A percentile compares a stretch with the other conserved stretches of the same genome.
phyloP scores from a whole-genome alignment of 2,329 filamentous ascomycete genomes.

The Macrophomina tecta region DNA sequence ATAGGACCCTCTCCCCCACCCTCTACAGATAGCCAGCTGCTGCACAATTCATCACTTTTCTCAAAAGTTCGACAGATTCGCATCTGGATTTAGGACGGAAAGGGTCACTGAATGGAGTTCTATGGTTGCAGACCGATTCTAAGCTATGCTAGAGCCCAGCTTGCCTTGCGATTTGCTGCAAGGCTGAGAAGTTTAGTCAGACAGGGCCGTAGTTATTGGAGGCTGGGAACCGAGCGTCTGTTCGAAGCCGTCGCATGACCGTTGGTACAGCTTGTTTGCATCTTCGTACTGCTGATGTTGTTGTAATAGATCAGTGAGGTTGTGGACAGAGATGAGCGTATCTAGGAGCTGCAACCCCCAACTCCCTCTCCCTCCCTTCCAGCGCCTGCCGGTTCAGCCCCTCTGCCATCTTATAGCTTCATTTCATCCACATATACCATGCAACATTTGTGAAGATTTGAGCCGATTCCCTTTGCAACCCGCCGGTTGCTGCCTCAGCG shows the following conservation, averaged over 20 bases:
- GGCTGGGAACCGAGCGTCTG: conserved; percentile 13
- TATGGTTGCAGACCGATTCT: not conserved
- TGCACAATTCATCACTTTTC: too few relatives aligned
- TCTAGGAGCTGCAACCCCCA: not conserved
- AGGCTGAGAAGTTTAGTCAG: conserved; percentile 8
- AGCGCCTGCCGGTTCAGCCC: too few relatives aligned
- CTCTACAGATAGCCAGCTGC: too few relatives aligned
- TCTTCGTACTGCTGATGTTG: not conserved
- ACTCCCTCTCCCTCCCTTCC: too few relatives aligned
- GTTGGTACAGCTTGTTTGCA: conserved; percentile 5
- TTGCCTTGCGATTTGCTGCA: conserved; percentile 13
- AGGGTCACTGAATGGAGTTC: not conserved
- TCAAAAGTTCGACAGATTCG: too few relatives aligned
- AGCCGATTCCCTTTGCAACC: not conserved
- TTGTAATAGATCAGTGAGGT: not conserved
- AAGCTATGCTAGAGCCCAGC: not conserved
- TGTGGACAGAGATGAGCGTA: too few relatives aligned
- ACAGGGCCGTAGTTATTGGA: conserved; percentile 14
- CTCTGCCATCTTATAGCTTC: not conserved
- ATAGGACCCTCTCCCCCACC: too few relatives aligned
- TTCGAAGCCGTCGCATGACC: conserved; percentile 4
- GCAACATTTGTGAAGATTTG: too few relatives aligned
- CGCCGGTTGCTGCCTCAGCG: not conserved
- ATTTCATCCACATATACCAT: not conserved
- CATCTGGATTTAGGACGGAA: not conserved